Evolutionary conservation across 1,139 yeast genomes (phyloP).

Genomic region (Zygoascus meyerae): DNA sequence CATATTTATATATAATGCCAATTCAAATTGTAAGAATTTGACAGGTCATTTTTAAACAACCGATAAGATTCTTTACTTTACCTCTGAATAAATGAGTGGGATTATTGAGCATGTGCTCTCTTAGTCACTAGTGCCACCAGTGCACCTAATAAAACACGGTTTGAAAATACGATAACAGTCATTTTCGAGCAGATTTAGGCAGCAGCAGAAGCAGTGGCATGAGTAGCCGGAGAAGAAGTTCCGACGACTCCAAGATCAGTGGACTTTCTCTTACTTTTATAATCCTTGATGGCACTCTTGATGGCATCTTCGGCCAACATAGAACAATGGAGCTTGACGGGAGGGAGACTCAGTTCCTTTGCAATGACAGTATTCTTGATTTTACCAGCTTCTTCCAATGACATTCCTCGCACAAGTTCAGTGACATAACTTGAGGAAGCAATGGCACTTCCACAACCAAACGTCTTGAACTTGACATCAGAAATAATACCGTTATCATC

Average conservation of each 20-base stretch:
- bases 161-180: no score
- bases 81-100: no score
- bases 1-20: no score
- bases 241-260: slow-evolving; percentile 37
- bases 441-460: slow-evolving; percentile 97
- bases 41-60: no score
- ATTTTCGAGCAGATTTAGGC: no score
- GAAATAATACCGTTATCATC: slow-evolving; percentile 86
- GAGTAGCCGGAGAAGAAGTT: slow-evolving; percentile 12
- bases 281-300: slow-evolving; percentile 94
- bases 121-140: no score
- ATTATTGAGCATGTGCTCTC: no score
- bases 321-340: slow-evolving; percentile 94
- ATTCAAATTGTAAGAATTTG: no score
- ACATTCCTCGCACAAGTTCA: slow-evolving; percentile 91
- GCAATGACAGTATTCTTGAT: slow-evolving; percentile 91
- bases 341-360: slow-evolving; percentile 87
- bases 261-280: slow-evolving; percentile 55
- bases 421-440: slow-evolving; percentile 95
- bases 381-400: slow-evolving; percentile 86
- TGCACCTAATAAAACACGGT: no score
- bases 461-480: slow-evolving; percentile 95
- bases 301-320: slow-evolving; percentile 99
- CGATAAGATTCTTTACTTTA: no score
- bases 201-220: not conserved